These are phyloP conservation scores for Salix arbutifolia DNA, from an alignment of 345 rosid genomes.

Conservation along the genomic window DNA sequence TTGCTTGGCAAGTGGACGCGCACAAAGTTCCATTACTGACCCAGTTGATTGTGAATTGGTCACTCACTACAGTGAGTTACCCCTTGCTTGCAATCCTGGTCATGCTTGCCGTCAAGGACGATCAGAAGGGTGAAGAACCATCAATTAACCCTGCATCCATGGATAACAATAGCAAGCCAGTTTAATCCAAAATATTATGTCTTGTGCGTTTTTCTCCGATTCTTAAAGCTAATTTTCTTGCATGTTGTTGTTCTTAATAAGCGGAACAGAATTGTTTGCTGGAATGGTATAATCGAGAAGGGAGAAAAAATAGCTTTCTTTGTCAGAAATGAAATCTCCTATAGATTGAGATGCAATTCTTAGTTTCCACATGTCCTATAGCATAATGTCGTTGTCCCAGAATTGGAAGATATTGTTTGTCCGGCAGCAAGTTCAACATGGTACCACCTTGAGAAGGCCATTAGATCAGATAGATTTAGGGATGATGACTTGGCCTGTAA, in stretches of 20 bases:
- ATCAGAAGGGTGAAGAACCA: conserved; percentile 8
- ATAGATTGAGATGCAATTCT: too few relatives aligned
- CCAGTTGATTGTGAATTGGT: conserved; percentile 72
- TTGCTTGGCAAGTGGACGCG: conserved; percentile 91
- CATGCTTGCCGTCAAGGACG: conserved; percentile 66
- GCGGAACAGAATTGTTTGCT: neutral
- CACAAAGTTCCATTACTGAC: conserved; percentile 54
- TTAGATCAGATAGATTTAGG: too few relatives aligned
- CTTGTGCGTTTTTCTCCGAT: neutral
- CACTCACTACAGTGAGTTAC: conserved; percentile 69
- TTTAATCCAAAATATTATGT: neutral
- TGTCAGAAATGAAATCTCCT: neutral
- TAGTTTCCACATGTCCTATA: too few relatives aligned
- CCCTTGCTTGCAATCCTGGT: conserved; percentile 67
- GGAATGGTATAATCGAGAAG: neutral
- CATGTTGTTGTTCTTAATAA: neutral
- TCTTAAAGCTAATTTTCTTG: neutral
- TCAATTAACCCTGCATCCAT: neutral
- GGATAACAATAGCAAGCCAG: neutral
- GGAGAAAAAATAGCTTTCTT: neutral
- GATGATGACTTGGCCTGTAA: too few relatives aligned
- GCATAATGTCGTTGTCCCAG: too few relatives aligned
- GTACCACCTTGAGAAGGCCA: too few relatives aligned
- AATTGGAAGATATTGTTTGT: too few relatives aligned
- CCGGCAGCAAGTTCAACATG: too few relatives aligned